Conservation (phyloP, 2,329 filamentous ascomycete species). For the Ceratocystis alfenasii region DNA sequence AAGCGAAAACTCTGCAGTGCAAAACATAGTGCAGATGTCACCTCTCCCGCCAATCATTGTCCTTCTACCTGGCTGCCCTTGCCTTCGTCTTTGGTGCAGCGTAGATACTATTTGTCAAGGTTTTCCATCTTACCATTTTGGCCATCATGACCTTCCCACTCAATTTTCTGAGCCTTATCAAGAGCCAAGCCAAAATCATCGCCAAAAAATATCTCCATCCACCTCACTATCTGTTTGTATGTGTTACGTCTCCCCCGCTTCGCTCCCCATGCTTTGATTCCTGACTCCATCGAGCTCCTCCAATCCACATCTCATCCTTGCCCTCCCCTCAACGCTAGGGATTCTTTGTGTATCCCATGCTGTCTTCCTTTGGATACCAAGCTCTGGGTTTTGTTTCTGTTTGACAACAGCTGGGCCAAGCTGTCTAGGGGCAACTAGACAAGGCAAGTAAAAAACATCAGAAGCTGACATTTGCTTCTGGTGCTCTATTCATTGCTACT, state of each 20-base stretch:
- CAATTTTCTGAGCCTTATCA: not conserved
- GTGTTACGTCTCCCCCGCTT: constrained; percentile 2
- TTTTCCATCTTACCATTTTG: not conserved
- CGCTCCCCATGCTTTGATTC: constrained; percentile 8
- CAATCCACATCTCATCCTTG: not conserved
- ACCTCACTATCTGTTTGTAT: constrained; percentile 7
- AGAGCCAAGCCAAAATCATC: not conserved
- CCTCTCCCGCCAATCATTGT: not conserved
- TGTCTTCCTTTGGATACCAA: not conserved
- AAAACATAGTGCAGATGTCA: not conserved
- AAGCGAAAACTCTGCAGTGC: constrained; percentile 6
- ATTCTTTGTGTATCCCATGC: constrained; percentile 11
- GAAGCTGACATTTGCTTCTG: not conserved
- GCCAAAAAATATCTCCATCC: not conserved
- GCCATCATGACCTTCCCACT: not conserved
- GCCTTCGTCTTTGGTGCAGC: not conserved
- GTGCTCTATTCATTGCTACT: not conserved
- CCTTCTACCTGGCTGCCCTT: not conserved
- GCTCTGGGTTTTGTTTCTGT: not conserved
- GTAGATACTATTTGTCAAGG: not conserved
- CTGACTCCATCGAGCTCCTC: constrained; percentile 8
- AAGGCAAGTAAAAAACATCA: not conserved
- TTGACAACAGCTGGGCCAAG: not conserved
- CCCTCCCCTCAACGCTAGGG: not conserved
- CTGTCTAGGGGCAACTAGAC: not conserved